A percentile compares a stretch with the other conserved stretches of the same genome.
phyloP scores from a whole-genome alignment of 2,329 filamentous ascomycete species.

The Cladosporium sp. region DNA sequence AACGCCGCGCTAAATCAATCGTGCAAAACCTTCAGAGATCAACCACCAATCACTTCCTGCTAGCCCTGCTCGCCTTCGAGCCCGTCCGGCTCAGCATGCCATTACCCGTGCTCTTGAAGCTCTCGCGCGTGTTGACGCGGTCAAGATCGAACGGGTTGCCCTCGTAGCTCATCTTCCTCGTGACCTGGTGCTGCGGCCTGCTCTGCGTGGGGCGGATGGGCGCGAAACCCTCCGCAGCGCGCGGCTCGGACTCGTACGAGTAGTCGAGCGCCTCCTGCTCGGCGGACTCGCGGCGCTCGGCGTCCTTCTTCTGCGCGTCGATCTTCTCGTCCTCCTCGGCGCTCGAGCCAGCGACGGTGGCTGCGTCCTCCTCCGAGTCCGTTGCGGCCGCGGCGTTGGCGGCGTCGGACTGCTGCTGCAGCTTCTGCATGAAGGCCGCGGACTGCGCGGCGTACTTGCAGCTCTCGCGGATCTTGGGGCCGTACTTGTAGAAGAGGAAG shows the following conservation, averaged over 20 bases:
- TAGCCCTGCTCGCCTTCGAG: conserved; percentile 10
- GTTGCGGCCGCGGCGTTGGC: conserved; percentile 6
- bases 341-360: conserved; percentile 7
- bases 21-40: too few species aligned
- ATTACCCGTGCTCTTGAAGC: conserved; percentile 27
- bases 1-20: not conserved
- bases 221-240: conserved; percentile 16
- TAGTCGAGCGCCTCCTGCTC: conserved; percentile 26
- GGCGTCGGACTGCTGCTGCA: conserved; percentile 32
- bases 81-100: conserved; percentile 10
- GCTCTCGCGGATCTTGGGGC: conserved; percentile 53
- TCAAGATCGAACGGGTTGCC: conserved; percentile 44
- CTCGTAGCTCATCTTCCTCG: conserved; percentile 30
- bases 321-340: conserved; percentile 9
- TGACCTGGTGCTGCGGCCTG: conserved; percentile 18
- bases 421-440: conserved; percentile 43
- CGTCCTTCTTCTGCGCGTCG: conserved; percentile 19
- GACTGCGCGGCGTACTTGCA: conserved; percentile 67
- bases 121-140: conserved; percentile 42
- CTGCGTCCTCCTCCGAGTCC: conserved; percentile 1
- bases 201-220: conserved; percentile 18
- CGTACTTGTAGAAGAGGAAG: conserved; percentile 70
- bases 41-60: not conserved
- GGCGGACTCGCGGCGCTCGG: conserved; percentile 26
- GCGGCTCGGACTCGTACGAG: conserved; percentile 19